phyloP scores from a whole-genome alignment of 495 filamentous ascomycete genomes.

The Cairneyella variabilis region DNA sequence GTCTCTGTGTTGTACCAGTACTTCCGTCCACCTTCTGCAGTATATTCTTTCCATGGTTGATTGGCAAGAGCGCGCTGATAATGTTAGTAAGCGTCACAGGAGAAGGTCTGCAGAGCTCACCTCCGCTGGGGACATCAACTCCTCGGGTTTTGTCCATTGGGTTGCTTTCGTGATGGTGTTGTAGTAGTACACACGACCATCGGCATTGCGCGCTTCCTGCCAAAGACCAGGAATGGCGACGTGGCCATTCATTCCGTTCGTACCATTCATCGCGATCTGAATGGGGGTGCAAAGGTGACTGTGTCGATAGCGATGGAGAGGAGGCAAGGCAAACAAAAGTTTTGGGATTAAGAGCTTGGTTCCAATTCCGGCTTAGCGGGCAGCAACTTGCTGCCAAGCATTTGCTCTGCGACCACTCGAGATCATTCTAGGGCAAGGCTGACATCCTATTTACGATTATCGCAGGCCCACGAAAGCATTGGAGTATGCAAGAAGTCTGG shows the following conservation, averaged over 20 bases:
- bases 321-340: neutral
- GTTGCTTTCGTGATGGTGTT: slow-evolving; percentile 82
- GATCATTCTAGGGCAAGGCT: no score
- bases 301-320: neutral
- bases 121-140: slow-evolving; percentile 84
- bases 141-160: slow-evolving; percentile 90
- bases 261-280: slow-evolving; percentile 56
- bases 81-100: slow-evolving; percentile 10
- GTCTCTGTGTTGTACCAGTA: slow-evolving; percentile 94
- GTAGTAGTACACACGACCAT: slow-evolving; percentile 92
- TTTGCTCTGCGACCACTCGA: no score
- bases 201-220: slow-evolving; percentile 79
- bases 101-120: slow-evolving; percentile 41
- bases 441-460: no score
- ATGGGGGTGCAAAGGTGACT: neutral
- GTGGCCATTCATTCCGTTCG: slow-evolving; percentile 52
- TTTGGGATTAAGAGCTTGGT: neutral
- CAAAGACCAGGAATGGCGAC: slow-evolving; percentile 56
- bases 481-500: no score
- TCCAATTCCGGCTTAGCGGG: neutral
- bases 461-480: no score
- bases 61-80: slow-evolving; percentile 71
- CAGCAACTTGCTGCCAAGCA: neutral
- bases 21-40: slow-evolving; percentile 76
- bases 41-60: slow-evolving; percentile 92